Percentiles rank a stretch among this genome's conserved stretches.
Conservation (phyloP, 495 filamentous ascomycete species). For the Neurospora sp. region DNA sequence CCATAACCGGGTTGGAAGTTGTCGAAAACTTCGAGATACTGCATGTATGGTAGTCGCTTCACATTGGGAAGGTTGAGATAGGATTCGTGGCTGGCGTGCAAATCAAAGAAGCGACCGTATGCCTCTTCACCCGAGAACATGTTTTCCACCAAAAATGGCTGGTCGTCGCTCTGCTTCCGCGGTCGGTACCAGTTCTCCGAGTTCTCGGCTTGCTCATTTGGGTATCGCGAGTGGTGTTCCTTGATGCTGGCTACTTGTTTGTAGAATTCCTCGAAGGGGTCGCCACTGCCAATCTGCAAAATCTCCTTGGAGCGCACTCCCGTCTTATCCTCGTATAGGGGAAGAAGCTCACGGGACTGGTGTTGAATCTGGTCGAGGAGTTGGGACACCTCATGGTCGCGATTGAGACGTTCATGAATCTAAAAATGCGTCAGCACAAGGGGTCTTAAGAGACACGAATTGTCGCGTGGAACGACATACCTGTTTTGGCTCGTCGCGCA, state of each 20-base stretch:
- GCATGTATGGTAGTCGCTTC: conserved; percentile 76
- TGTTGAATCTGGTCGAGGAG: conserved; percentile 78
- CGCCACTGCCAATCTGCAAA: conserved; percentile 72
- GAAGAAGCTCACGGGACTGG: conserved; percentile 69
- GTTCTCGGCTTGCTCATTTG: conserved; percentile 91
- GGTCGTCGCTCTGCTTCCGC: conserved; percentile 42
- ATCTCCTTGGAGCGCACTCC: conserved; percentile 65
- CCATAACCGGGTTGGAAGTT: conserved; percentile 63
- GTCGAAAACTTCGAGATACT: conserved; percentile 87
- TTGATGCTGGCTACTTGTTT: conserved; percentile 72
- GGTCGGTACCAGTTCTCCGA: conserved; percentile 85
- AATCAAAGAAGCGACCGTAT: conserved; percentile 81
- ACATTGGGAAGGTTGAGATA: conserved; percentile 82
- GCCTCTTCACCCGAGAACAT: conserved; percentile 96
- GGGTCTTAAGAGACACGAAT: not conserved
- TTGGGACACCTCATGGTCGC: conserved; percentile 84
- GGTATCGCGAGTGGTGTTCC: conserved; percentile 80
- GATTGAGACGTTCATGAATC: conserved; percentile 75
- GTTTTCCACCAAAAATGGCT: conserved; percentile 68
- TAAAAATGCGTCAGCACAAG: conserved; percentile 31
- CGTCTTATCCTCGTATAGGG: conserved; percentile 76
- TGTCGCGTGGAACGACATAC: conserved; percentile 40
- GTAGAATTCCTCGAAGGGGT: conserved; percentile 89
- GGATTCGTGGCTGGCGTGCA: conserved; percentile 72
- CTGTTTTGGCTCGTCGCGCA: conserved; percentile 77